Conservation (phyloP, 73 alveolate species). For the Paramecium pentaurelia region DNA sequence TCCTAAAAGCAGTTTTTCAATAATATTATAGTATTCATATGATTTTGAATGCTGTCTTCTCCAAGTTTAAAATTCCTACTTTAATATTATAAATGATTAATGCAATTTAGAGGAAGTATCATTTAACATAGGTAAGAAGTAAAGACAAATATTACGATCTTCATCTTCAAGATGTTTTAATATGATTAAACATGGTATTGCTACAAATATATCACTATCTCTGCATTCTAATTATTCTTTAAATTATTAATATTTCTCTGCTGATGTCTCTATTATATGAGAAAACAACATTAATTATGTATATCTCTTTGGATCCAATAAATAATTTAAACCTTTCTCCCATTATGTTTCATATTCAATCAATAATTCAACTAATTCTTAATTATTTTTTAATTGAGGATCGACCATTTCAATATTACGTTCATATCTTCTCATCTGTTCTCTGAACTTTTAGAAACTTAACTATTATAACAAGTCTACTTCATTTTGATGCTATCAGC, state of each 20-base stretch:
- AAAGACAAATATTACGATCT: constrained; percentile 69
- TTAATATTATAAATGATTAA: constrained; percentile 29
- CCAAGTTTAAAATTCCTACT: constrained; percentile 47
- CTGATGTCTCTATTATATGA: constrained; percentile 70
- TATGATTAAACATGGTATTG: constrained; percentile 72
- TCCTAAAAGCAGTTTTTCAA: constrained; percentile 57
- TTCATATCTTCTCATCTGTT: constrained; percentile 83
- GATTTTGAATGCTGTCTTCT: constrained; percentile 46
- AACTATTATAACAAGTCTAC: not conserved
- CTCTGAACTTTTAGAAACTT: constrained; percentile 54
- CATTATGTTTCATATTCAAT: constrained; percentile 85
- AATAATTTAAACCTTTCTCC: constrained; percentile 69
- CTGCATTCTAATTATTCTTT: constrained; percentile 66
- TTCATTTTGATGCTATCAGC: constrained; percentile 79
- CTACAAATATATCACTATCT: constrained; percentile 75
- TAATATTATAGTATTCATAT: constrained; percentile 59
- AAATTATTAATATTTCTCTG: constrained; percentile 69
- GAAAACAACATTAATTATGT: constrained; percentile 61
- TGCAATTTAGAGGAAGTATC: constrained; percentile 62
- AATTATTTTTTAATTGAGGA: constrained; percentile 91
- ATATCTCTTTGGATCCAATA: constrained; percentile 62
- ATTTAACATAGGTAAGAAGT: constrained; percentile 72
- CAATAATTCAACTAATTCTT: constrained; percentile 88
- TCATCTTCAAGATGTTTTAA: constrained; percentile 72
- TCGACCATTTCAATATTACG: constrained; percentile 94